Evolutionary conservation across 208 protist species (phyloP), one percentile per base, ranked within the genome.

Genomic region (Herpetomonas samuelpessoai): DNA sequence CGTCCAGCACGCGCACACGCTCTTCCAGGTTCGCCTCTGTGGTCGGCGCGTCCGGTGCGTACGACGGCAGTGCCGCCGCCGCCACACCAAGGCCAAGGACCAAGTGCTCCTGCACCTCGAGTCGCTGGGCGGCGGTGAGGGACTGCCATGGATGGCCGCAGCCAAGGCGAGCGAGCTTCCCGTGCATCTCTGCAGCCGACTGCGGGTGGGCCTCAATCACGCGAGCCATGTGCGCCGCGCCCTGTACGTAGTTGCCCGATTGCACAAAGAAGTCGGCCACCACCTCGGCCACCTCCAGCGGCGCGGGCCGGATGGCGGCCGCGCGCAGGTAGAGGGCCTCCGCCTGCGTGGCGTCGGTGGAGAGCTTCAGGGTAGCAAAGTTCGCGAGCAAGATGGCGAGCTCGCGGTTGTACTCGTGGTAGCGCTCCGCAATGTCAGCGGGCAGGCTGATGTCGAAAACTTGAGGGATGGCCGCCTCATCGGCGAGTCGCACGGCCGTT

Each of bases 361-460:
- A 52, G 0, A 68, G 53, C 47, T 82, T 79, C 21, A 92, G 72
- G 2, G 79, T 85, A 25, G 86, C 86, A 58, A 83, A 89, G 74
- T 92, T 92, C 22, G 83, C 79, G 10, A 92, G 69, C 53, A 88
- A 52, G 66, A 89, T 81, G 30, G 72, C 71, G 66, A 86, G 74
- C 59, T 89, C 81, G 21, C 75, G 66, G 53, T 71, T 62, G 49
- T 80, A 81, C 30, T 74, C 66, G 1, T 61, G 44, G 25, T 58
- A 56, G 21, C 61, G 35, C 29, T 67, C 54, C 2, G 48, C 61
- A 48, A 55, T 45, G 21, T 61, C 28, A n/a, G 59, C 63, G 31
- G 18, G n/a, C 51, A 68, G 66, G 31, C 62, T 55, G 19, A 68
- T 46, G 39, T 53, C 29, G 14, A 18, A 6, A 41, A 18, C 35